A percentile compares a stretch with the other conserved stretches of the same genome.
phyloP scores from a whole-genome alignment of 2,329 filamentous ascomycete species.

The Xylaria digitata region DNA sequence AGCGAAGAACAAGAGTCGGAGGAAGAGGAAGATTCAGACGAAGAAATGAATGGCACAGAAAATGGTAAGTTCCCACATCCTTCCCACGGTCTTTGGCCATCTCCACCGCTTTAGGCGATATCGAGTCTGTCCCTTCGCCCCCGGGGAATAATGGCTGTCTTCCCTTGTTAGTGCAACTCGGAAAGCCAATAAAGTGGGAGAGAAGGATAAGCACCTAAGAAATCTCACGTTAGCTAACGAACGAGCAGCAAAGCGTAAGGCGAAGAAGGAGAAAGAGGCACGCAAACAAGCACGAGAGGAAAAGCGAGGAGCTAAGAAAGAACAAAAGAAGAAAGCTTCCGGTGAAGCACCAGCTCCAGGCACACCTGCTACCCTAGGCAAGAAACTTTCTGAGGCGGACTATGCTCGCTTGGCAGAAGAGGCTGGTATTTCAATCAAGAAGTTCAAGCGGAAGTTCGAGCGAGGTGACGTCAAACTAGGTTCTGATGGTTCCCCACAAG shows the following conservation, averaged over 20 bases:
- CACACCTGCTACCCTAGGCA: slow-evolving; percentile 46
- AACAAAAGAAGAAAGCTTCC: slow-evolving; percentile 44
- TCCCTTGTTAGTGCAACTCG: slow-evolving; percentile 32
- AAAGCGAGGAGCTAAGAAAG: slow-evolving; percentile 57
- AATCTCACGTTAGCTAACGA: slow-evolving; percentile 46
- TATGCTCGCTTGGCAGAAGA: slow-evolving; percentile 71
- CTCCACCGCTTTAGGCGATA: slow-evolving; percentile 44
- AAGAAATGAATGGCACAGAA: slow-evolving; percentile 51
- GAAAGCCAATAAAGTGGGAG: slow-evolving; percentile 47
- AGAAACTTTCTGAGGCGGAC: slow-evolving; percentile 65
- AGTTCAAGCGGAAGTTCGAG: slow-evolving; percentile 83
- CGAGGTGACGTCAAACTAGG: slow-evolving; percentile 77
- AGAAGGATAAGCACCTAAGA: slow-evolving; percentile 45
- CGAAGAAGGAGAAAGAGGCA: slow-evolving; percentile 48
- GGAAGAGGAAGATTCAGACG: slow-evolving; percentile 54
- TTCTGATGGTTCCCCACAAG: slow-evolving; percentile 71
- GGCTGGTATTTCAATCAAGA: slow-evolving; percentile 76
- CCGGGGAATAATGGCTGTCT: slow-evolving; percentile 17
- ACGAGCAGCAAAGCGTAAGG: slow-evolving; percentile 52
- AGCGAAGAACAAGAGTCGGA: slow-evolving; percentile 59
- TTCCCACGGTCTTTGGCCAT: slow-evolving; percentile 16
- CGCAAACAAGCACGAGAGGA: slow-evolving; percentile 44
- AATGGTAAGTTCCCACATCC: slow-evolving; percentile 43
- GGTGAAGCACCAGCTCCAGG: slow-evolving; percentile 53
- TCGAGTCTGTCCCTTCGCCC: slow-evolving; percentile 39